A percentile compares a stretch with the other conserved stretches of the same genome.
These are phyloP conservation scores for Canavalia ensiformis DNA, from an alignment of 306 rosid species.

Conservation along the genomic window DNA sequence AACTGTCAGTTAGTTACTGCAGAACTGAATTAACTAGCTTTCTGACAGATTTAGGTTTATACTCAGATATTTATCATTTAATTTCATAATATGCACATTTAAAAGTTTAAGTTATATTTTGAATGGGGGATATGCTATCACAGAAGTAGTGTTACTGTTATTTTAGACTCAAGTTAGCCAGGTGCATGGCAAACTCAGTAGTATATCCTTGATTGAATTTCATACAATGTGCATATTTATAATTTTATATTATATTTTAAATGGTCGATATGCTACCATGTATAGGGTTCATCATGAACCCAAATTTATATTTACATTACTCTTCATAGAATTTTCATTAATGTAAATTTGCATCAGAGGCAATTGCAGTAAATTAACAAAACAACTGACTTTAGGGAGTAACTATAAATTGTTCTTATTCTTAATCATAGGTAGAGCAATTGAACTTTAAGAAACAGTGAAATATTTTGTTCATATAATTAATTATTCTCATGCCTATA, in stretches of 20 bases:
- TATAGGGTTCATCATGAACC: background rate
- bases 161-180: background rate
- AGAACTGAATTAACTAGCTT: too few relatives aligned
- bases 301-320: background rate
- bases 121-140: background rate
- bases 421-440: constrained; percentile 9
- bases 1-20: too few relatives aligned
- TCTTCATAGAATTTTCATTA: background rate
- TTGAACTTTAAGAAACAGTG: constrained; percentile 7
- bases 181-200: background rate
- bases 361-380: background rate
- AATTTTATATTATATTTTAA: background rate
- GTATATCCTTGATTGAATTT: background rate
- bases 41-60: too few relatives aligned
- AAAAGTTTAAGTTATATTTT: background rate
- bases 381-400: background rate
- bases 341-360: background rate
- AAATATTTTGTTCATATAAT: constrained; percentile 3
- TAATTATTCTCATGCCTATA: background rate
- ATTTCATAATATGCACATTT: background rate
- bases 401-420: constrained; percentile 15
- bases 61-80: background rate
- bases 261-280: background rate
- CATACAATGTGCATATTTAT: background rate
- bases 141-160: background rate